phyloP scores from a whole-genome alignment of 2,329 filamentous ascomycete genomes.

The Diaporthe batatas region DNA sequence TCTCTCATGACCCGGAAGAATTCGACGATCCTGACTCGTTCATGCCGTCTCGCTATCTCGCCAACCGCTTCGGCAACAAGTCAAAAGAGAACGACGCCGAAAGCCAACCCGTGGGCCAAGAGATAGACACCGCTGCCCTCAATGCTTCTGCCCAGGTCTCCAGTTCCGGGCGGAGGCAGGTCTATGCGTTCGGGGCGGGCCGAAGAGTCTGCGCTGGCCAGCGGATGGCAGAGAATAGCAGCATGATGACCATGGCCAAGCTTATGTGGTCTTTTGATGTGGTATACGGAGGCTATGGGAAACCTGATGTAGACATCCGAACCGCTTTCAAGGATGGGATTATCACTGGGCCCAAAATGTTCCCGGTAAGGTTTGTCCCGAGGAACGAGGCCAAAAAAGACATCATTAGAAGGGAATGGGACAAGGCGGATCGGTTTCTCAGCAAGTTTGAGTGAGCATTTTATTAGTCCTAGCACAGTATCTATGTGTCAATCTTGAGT shows the following conservation, averaged over 20 bases:
- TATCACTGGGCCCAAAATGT: constrained; percentile 20
- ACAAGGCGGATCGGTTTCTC: constrained; percentile 37
- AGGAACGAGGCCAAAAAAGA: constrained; percentile 33
- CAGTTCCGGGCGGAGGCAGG: constrained; percentile 22
- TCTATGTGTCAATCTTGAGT: too few species aligned
- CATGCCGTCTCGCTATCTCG: constrained; percentile 42
- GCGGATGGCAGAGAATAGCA: constrained; percentile 34
- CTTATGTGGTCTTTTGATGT: constrained; percentile 40
- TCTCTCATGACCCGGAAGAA: constrained; percentile 41
- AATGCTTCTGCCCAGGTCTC: constrained; percentile 12
- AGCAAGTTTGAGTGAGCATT: constrained; percentile 34
- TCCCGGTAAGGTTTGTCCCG: constrained; percentile 25
- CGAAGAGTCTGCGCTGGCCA: constrained; percentile 35
- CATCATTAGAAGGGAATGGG: constrained; percentile 23
- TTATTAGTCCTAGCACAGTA: neutral
- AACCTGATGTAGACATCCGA: constrained; percentile 19
- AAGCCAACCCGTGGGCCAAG: neutral
- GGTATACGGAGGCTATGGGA: constrained; percentile 7
- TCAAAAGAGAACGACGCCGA: neutral
- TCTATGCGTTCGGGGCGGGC: constrained; percentile 38
- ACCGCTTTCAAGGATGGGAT: constrained; percentile 24
- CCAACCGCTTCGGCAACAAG: constrained; percentile 37
- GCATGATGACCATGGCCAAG: constrained; percentile 38
- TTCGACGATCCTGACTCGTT: constrained; percentile 42
- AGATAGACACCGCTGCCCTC: neutral